Conservation (phyloP, 1,284 basidiomycete species). For the Cronartium ribicola region DNA sequence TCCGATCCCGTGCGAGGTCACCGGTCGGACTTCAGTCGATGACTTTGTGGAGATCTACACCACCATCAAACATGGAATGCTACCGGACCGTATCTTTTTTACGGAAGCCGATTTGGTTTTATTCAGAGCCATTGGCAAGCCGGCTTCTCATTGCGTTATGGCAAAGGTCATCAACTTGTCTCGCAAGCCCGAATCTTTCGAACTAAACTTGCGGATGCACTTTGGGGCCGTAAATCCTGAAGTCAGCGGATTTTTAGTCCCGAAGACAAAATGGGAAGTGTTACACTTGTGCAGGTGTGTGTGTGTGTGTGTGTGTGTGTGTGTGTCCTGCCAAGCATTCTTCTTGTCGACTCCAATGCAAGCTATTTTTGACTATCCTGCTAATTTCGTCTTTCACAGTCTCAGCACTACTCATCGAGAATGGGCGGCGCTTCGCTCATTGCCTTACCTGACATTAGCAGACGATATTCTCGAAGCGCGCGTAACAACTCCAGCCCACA, state of each 20-base stretch:
- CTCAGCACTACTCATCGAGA: slow-evolving; percentile 87
- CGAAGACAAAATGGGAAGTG: slow-evolving; percentile 67
- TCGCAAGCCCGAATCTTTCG: slow-evolving; percentile 56
- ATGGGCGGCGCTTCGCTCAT: slow-evolving; percentile 75
- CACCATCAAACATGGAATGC: slow-evolving; percentile 53
- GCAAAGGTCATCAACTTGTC: slow-evolving; percentile 74
- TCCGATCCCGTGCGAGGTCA: slow-evolving; percentile 60
- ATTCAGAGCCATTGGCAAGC: slow-evolving; percentile 22
- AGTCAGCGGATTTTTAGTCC: slow-evolving; percentile 53
- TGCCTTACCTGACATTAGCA: slow-evolving; percentile 76
- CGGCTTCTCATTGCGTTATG: slow-evolving; percentile 52
- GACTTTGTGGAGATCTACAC: slow-evolving; percentile 71
- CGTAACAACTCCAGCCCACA: slow-evolving; percentile 58
- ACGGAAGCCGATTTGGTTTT: slow-evolving; percentile 43
- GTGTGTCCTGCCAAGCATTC: neutral
- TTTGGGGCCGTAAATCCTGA: slow-evolving; percentile 52
- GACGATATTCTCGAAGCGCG: slow-evolving; percentile 66
- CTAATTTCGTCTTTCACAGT: slow-evolving; percentile 55
- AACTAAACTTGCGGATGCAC: slow-evolving; percentile 55
- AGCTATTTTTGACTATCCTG: slow-evolving; percentile 18
- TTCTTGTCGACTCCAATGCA: neutral
- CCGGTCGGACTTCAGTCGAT: slow-evolving; percentile 63
- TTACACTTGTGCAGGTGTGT: slow-evolving; percentile 75
- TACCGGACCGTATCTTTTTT: slow-evolving; percentile 37
- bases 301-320: neutral